Percentiles rank a stretch among this genome's conserved stretches.
These are phyloP conservation scores for Moniliophthora roreri DNA, from an alignment of 1,284 basidiomycete species.

Conservation along the genomic window DNA sequence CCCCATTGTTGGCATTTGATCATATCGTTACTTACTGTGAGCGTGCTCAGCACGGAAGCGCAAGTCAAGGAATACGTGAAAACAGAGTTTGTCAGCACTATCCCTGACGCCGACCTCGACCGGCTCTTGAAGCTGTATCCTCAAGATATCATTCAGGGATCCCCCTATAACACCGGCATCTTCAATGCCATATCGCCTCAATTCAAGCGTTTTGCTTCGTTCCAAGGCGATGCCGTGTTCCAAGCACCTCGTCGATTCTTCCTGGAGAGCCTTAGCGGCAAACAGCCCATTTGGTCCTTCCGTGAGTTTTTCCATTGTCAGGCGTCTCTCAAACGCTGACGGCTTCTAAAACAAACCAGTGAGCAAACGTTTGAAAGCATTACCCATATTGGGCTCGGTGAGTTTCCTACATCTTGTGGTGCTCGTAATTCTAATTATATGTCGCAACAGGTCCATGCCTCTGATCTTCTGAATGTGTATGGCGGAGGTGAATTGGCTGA, in stretches of 20 bases:
- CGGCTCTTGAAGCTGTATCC: constrained; percentile 40
- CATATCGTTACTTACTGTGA: background rate
- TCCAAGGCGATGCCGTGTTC: constrained; percentile 54
- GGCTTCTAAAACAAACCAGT: constrained; percentile 32
- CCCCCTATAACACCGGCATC: constrained; percentile 49
- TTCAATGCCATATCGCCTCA: constrained; percentile 46
- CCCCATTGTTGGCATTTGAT: background rate
- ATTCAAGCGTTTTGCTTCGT: constrained; percentile 52
- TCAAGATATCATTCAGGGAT: constrained; percentile 42
- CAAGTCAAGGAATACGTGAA: constrained; percentile 36
- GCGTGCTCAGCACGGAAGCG: constrained; percentile 31
- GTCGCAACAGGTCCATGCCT: constrained; percentile 30
- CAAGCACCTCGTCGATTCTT: constrained; percentile 56
- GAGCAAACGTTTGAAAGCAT: constrained; percentile 41
- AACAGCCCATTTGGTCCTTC: constrained; percentile 50
- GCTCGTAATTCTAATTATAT: constrained; percentile 15
- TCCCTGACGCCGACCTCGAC: constrained; percentile 27
- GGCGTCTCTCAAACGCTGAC: too few relatives aligned
- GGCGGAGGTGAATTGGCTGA: constrained; percentile 36
- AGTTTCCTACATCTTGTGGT: constrained; percentile 14
- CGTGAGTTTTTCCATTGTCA: too few relatives aligned
- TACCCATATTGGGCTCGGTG: constrained; percentile 45
- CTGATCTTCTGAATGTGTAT: constrained; percentile 40
- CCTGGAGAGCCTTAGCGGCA: constrained; percentile 37
- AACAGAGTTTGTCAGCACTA: constrained; percentile 30